phyloP scores from a whole-genome alignment of 371 early-diverging fungal species.

The Mucor indicus region DNA sequence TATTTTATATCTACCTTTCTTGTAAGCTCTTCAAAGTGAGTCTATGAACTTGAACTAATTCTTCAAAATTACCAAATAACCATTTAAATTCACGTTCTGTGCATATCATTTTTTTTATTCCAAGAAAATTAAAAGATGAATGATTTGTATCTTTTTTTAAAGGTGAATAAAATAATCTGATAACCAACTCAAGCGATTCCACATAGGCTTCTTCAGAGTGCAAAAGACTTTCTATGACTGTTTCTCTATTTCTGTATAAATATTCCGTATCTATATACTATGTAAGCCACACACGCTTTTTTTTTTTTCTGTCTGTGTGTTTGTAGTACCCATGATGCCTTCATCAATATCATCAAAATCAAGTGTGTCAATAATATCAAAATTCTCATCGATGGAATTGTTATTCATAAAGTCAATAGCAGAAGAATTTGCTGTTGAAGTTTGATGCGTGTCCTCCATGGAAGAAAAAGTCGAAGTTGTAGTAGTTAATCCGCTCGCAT shows the following conservation, averaged over 20 bases:
- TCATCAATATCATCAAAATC: slow-evolving; percentile 23
- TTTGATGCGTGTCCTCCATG: slow-evolving; percentile 1
- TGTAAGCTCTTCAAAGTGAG: slow-evolving; percentile 25
- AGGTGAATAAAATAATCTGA: slow-evolving; percentile 25
- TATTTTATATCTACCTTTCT: slow-evolving; percentile 26
- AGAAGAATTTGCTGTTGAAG: slow-evolving; percentile 3
- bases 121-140: slow-evolving; percentile 28
- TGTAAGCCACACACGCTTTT: too few relatives aligned
- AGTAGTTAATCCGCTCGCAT: slow-evolving; percentile 10
- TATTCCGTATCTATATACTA: slow-evolving; percentile 23
- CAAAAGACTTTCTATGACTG: slow-evolving; percentile 27
- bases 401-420: slow-evolving; percentile 8
- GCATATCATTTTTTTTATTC: slow-evolving; percentile 38
- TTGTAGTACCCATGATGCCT: slow-evolving; percentile 22
- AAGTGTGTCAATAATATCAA: slow-evolving; percentile 3
- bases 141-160: slow-evolving; percentile 30
- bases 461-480: slow-evolving; percentile 13
- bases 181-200: slow-evolving; percentile 32
- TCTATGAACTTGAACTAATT: slow-evolving; percentile 29
- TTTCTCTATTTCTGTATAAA: slow-evolving; percentile 34
- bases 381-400: slow-evolving; percentile 3
- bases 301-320: too few relatives aligned
- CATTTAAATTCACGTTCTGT: slow-evolving; percentile 39
- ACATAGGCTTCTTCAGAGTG: slow-evolving; percentile 34
- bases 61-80: slow-evolving; percentile 45